Conservation (phyloP, 2,329 filamentous ascomycete species). For the Gyromitra esculenta region DNA sequence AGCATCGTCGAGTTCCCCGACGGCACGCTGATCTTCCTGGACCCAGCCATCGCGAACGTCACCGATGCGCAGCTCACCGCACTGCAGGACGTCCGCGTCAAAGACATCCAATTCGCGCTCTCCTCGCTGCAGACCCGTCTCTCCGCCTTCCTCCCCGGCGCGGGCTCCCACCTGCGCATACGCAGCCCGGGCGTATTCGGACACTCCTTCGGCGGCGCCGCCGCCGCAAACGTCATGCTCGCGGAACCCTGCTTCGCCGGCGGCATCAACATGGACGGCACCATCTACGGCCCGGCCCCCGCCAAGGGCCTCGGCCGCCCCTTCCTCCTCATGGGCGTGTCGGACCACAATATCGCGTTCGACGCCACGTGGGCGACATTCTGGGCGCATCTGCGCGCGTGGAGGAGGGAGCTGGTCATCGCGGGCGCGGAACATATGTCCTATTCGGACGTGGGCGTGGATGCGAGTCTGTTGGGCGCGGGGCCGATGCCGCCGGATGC, state of each 20-base stretch:
- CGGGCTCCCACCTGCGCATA: constrained; percentile 2
- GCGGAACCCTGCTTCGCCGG: constrained; percentile 59
- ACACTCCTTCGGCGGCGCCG: constrained; percentile 59
- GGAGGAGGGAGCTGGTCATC: constrained; percentile 59
- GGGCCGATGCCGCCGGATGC: background rate
- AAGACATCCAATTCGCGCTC: constrained; percentile 61
- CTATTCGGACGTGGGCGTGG: constrained; percentile 57
- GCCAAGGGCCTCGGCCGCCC: constrained; percentile 49
- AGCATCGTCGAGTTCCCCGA: constrained; percentile 63
- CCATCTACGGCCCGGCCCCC: constrained; percentile 49
- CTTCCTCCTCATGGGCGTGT: constrained; percentile 59
- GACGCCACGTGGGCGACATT: constrained; percentile 58
- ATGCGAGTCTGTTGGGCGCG: constrained; percentile 46
- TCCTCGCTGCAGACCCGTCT: constrained; percentile 57
- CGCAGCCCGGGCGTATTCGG: constrained; percentile 60
- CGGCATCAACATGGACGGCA: constrained; percentile 63
- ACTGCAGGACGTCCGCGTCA: constrained; percentile 45
- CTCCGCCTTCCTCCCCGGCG: constrained; percentile 12
- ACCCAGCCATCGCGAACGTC: background rate
- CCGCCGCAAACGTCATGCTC: constrained; percentile 59
- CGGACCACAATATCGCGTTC: constrained; percentile 56
- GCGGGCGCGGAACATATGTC: constrained; percentile 58
- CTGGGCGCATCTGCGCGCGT: constrained; percentile 56
- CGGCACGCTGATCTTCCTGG: constrained; percentile 18
- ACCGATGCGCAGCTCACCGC: background rate